Conservation (phyloP, 1,284 basidiomycete species). For the Pascua sp. region DNA sequence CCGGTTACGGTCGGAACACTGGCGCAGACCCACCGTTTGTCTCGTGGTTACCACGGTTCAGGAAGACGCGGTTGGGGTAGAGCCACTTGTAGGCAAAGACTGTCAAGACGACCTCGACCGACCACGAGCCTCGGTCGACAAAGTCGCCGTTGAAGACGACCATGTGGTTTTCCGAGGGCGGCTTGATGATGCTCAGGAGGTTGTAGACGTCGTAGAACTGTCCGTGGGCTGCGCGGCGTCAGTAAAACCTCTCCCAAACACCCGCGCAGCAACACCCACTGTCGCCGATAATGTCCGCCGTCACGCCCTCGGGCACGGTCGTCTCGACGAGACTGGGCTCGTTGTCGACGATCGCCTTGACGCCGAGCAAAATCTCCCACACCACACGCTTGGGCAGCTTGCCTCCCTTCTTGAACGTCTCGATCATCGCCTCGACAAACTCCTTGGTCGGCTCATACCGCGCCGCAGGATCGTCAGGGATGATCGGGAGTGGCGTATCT, state of each 20-base stretch:
- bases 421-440: constrained; percentile 82
- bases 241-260: background rate
- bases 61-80: constrained; percentile 78
- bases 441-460: constrained; percentile 65
- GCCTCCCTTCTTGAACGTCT: constrained; percentile 81
- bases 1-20: background rate
- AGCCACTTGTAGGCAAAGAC: constrained; percentile 97
- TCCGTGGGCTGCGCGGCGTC: constrained; percentile 40
- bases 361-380: constrained; percentile 94
- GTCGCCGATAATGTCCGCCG: constrained; percentile 87
- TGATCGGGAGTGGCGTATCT: constrained; percentile 62
- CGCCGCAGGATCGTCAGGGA: constrained; percentile 54
- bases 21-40: constrained; percentile 55
- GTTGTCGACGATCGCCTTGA: constrained; percentile 64
- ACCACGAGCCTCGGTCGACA: constrained; percentile 94
- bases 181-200: constrained; percentile 78
- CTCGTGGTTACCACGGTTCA: constrained; percentile 97
- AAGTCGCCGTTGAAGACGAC: constrained; percentile 91
- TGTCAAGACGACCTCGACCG: constrained; percentile 90
- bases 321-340: constrained; percentile 82
- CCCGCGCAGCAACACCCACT: constrained; percentile 46
- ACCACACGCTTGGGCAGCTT: constrained; percentile 78
- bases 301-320: constrained; percentile 70
- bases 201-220: constrained; percentile 94
- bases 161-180: constrained; percentile 74